Conservation (phyloP, 2,329 filamentous ascomycete species). For the Aurifilum marmelostoma region DNA sequence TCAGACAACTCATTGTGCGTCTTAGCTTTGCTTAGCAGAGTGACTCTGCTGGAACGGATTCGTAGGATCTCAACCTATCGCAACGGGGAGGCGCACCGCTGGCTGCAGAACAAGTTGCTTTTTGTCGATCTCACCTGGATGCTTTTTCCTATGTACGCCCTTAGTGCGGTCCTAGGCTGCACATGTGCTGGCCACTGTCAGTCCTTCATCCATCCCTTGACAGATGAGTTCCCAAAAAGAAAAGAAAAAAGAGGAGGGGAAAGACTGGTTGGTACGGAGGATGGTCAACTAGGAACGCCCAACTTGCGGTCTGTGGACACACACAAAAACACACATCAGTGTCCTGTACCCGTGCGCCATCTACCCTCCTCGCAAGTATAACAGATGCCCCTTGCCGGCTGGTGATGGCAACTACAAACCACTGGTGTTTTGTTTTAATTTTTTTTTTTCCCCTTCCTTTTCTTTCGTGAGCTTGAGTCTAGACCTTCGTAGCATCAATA, state of each 20-base stretch:
- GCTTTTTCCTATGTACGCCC: neutral
- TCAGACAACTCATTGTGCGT: slow-evolving; percentile 1
- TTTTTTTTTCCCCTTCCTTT: too few species aligned
- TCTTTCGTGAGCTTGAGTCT: slow-evolving; percentile 7
- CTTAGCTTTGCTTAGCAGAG: neutral
- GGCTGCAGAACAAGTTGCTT: neutral
- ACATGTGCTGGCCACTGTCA: neutral
- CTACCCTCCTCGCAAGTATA: neutral
- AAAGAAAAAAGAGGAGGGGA: neutral
- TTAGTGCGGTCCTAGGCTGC: neutral
- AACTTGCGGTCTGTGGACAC: neutral
- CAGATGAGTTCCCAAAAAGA: neutral
- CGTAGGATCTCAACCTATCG: neutral
- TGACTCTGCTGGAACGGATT: neutral
- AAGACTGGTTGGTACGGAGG: neutral
- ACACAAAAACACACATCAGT: neutral
- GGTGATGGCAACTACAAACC: neutral
- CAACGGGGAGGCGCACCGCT: neutral
- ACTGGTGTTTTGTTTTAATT: too few species aligned
- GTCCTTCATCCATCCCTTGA: neutral
- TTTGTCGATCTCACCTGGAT: neutral
- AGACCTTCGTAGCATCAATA: slow-evolving; percentile 5
- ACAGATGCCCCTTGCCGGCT: slow-evolving; percentile 3
- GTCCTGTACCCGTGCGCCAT: neutral
- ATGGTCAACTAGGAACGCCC: neutral